phyloP scores from a whole-genome alignment of 345 rosid species.

The Turnera subulata region DNA sequence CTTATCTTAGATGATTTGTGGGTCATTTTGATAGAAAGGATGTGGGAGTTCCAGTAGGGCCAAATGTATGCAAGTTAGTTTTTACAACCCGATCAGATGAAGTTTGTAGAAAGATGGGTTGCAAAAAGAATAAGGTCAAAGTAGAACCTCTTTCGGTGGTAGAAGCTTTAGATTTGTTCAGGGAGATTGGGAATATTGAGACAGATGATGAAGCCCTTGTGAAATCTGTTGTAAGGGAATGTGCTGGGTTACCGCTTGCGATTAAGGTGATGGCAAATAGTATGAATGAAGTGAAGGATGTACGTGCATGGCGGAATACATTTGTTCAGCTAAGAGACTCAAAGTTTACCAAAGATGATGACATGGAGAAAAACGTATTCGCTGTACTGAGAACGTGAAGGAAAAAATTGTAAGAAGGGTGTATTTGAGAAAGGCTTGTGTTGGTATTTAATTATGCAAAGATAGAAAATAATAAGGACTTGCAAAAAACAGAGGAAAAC shows the following conservation, averaged over 20 bases:
- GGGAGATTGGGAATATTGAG: not conserved
- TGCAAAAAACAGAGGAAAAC: too few species aligned
- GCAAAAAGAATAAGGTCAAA: not conserved
- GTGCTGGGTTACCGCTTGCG: constrained; percentile 1
- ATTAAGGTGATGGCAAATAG: not conserved
- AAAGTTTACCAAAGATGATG: not conserved
- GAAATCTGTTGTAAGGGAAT: not conserved
- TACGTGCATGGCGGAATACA: not conserved
- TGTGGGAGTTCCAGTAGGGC: constrained; percentile 4
- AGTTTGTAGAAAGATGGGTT: not conserved
- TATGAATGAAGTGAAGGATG: not conserved
- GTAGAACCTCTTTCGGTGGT: not conserved
- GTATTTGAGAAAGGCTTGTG: too few species aligned
- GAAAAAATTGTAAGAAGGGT: too few species aligned
- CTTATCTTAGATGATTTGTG: constrained; percentile 2
- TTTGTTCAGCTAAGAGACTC: not conserved
- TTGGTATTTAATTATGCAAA: too few species aligned
- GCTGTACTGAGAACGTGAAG: not conserved
- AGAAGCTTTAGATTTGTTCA: not conserved
- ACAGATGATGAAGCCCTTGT: not conserved
- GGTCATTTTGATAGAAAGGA: not conserved
- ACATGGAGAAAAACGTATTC: not conserved
- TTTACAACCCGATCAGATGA: constrained; percentile 1
- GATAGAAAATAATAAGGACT: too few species aligned
- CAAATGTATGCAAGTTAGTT: not conserved